phyloP scores from a whole-genome alignment of 2,329 filamentous ascomycete species.

The Cladosporium velox region DNA sequence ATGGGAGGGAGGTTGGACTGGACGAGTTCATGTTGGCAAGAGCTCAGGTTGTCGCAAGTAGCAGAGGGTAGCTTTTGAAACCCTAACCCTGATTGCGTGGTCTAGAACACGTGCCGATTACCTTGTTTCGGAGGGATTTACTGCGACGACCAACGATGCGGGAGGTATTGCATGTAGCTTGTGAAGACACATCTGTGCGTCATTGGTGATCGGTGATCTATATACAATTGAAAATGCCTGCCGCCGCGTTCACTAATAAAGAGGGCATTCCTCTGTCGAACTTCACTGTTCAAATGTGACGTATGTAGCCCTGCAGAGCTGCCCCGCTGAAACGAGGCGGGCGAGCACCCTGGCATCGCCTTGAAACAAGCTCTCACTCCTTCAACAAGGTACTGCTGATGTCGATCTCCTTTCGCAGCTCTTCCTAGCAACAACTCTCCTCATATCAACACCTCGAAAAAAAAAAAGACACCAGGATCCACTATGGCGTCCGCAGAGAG shows the following conservation, averaged over 20 bases:
- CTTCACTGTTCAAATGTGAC: not conserved
- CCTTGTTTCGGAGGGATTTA: not conserved
- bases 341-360: not conserved
- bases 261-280: not conserved
- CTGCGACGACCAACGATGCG: not conserved
- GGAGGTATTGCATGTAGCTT: not conserved
- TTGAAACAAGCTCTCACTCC: slow-evolving; percentile 9
- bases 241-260: not conserved
- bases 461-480: not conserved
- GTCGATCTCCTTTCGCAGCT: not conserved
- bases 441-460: not conserved
- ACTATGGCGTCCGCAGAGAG: slow-evolving; percentile 29
- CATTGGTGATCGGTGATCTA: not conserved
- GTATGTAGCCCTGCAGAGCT: not conserved
- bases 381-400: not conserved
- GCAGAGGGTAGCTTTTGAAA: not conserved
- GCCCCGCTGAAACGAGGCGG: slow-evolving; percentile 7
- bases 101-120: not conserved
- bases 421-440: not conserved
- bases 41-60: not conserved
- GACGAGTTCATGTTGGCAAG: not conserved
- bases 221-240: not conserved
- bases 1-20: not conserved
- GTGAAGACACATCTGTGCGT: not conserved
- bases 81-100: not conserved